Evolutionary conservation across 2,329 filamentous ascomycete species (phyloP), one percentile per base, ranked within the genome.

Genomic region (Alternaria gaisen): DNA sequence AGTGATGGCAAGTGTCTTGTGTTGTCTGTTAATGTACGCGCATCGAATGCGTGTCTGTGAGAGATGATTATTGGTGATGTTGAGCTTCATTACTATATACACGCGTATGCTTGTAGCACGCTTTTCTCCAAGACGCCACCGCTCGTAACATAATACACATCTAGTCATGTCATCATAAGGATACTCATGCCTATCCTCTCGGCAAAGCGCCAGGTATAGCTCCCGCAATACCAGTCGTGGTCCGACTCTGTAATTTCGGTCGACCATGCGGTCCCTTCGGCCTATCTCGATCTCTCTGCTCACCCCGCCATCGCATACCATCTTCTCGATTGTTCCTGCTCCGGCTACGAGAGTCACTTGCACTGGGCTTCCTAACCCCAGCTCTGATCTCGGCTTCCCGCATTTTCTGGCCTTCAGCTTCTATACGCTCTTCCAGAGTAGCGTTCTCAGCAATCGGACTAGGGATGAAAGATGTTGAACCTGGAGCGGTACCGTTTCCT

Each of bases 341-440:
- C 42, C 30, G 36, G 38, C 44, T 43, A 20, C 46, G 43, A 22
- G 32, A 26, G 9, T 56, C 26, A 16, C 47, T 11, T 24, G 46
- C 40, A 16, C 53, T 55, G 6, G 60, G 63, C 30, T 65, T 68
- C 30, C 76, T 59, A 57, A 73, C 74, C 0, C 75, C 75, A 11
- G 76, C 76, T 16, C 67, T 62, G 1, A 77, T 65, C 66, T 80
- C 78, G 0, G 78, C 77, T 42, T 79, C 76, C 12, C 78, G 60
- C 46, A 79, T 43, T 50, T 76, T 79, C 11, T 72, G 70, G 22
- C 77, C 78, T 52, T 79, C 77, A 11, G 71, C 76, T 51, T 74
- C 76, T 11, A 71, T 77, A 9, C 76, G 67, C 20, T 65, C 72
- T 61, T 78, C 75, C 20, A 79, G 60, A 32, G 68, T 68, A 1